Conservation (phyloP, 164 flowering plant genomes). For the Kingdonia uniflora region DNA sequence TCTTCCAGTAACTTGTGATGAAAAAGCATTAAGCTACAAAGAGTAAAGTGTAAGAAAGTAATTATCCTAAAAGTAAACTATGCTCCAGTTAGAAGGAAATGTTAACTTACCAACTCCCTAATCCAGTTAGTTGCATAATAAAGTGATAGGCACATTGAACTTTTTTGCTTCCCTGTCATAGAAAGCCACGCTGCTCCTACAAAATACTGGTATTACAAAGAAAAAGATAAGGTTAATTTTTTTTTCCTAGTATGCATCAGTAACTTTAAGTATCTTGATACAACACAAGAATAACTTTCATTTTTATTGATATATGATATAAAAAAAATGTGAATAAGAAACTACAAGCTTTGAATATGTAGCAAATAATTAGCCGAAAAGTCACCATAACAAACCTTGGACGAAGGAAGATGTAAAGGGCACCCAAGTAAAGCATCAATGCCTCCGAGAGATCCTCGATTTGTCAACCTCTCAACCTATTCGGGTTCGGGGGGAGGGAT, state of each 20-base stretch:
- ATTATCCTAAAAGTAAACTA: background rate
- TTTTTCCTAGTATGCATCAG: background rate
- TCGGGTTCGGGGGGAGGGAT: too few relatives aligned
- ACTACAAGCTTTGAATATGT: background rate
- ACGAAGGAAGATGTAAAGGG: constrained; percentile 72
- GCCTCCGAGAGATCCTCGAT: constrained; percentile 87
- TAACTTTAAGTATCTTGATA: background rate
- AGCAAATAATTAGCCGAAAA: background rate
- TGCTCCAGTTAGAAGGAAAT: background rate
- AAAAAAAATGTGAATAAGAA: background rate
- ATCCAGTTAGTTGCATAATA: constrained; percentile 81
- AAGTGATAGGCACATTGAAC: constrained; percentile 46
- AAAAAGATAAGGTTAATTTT: too few relatives aligned
- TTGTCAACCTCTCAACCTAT: constrained; percentile 70
- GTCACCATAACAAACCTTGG: constrained; percentile 35
- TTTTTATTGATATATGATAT: too few relatives aligned
- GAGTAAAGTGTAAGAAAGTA: background rate
- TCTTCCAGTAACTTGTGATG: constrained; percentile 55
- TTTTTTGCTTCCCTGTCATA: constrained; percentile 56
- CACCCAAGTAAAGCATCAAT: constrained; percentile 92
- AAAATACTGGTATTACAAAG: constrained; percentile 37
- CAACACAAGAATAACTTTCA: background rate
- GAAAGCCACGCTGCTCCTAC: constrained; percentile 34
- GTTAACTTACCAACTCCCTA: constrained; percentile 65
- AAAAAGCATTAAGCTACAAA: constrained; percentile 72